Conservation (phyloP, 495 filamentous ascomycete genomes). For the Viridothelium virens region DNA sequence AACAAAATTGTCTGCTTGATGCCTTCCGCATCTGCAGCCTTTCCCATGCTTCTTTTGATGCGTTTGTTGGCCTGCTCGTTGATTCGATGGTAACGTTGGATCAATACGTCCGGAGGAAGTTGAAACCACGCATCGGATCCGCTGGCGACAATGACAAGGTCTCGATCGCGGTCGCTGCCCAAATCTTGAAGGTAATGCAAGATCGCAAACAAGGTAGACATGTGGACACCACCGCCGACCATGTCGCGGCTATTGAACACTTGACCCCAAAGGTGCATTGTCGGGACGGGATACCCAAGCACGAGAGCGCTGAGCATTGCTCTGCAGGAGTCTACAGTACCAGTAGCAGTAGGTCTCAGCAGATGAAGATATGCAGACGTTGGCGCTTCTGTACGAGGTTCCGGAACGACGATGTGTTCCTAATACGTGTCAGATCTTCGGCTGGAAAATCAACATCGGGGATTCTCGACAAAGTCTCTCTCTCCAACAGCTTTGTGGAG, state of each 20-base stretch:
- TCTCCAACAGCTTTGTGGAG: neutral
- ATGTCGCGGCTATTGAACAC: too few species aligned
- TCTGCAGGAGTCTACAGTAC: neutral
- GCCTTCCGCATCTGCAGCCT: constrained; percentile 9
- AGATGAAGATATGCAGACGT: neutral
- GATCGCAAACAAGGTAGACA: neutral
- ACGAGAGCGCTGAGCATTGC: neutral
- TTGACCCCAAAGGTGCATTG: neutral
- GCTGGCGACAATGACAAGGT: constrained; percentile 3
- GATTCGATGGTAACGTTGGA: constrained; percentile 48
- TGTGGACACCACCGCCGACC: neutral
- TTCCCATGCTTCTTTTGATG: constrained; percentile 42
- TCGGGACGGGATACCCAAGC: neutral
- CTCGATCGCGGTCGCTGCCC: neutral
- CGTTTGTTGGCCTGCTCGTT: constrained; percentile 44
- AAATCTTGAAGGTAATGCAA: neutral
- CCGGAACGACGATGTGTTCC: neutral
- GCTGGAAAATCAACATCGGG: neutral
- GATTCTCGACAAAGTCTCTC: neutral
- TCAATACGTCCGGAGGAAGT: constrained; percentile 50
- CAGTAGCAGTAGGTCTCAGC: neutral
- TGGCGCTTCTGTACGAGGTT: neutral
- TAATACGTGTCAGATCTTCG: neutral
- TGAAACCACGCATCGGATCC: constrained; percentile 50
- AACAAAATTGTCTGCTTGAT: constrained; percentile 18